Base-by-base conservation (phyloP, 1,284 basidiomycete genomes). In the Prillingera fragicola region DNA sequence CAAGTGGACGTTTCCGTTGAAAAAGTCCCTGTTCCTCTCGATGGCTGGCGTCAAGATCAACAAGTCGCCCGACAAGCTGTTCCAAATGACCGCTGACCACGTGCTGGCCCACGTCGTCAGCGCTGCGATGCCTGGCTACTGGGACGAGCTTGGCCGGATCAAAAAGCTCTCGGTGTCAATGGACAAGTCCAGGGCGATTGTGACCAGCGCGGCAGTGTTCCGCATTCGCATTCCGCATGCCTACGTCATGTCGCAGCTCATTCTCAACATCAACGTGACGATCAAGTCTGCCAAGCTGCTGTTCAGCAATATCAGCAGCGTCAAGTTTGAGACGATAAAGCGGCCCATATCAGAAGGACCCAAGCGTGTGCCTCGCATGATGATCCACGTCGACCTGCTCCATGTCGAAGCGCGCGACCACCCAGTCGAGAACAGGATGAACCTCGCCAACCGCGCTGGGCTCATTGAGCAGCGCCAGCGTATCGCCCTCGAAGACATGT, bases 381-480 rank as follows among this genome's bases (percentile, higher is more conserved):
- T 72, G 3, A 64, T 96, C 41, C 75, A 71, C 25, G 71, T 92
- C 31, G 74, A 79, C 19, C 74, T 74, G 36, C 54, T 88, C 33
- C 79, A 78, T 57, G 65, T 90, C 5, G 91, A 97, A 67, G 84
- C 83, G n/a, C 80, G 82, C 19, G 94, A 98, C 64, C 87, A 94
- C 62, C 80, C 83, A 1, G 80, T 96, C 44, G 94, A 98, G 70
- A 80, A 81, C 19, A 80, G 77, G 50, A 70, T 97, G 25, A 85
- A 82, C 38, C 74, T 87, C 12, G 85, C 90, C 27, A 88, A 82
- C 78, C 78, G 80, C 43, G 79, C 82, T 25, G 91, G 90, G 0
- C 71, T 80, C 28, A 80, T 82, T 36, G 91, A 91, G 48, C 82
- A 84, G 38, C 77, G 77, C 41, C 77, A 80, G n/a, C 77, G 92